Percentiles rank a stretch among this genome's conserved stretches.
These are phyloP conservation scores for Fusarium annulatum DNA, from an alignment of 2,329 filamentous ascomycete species.

Conservation along the genomic window DNA sequence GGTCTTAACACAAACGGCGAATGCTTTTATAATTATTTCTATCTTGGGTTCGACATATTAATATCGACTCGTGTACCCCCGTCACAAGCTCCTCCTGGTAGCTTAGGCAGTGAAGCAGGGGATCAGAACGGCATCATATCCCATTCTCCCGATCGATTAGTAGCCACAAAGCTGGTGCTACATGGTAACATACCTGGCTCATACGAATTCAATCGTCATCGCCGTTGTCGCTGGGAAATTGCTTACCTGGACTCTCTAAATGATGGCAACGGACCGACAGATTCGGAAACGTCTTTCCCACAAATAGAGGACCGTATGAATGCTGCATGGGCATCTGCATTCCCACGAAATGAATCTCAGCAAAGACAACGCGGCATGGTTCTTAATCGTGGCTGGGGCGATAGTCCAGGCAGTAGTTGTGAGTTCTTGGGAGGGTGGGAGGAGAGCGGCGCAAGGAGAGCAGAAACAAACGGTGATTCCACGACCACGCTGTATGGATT, in stretches of 20 bases:
- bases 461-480: conserved; percentile 66
- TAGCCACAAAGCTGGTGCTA: conserved; percentile 90
- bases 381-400: conserved; percentile 89
- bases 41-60: conserved; percentile 92
- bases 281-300: conserved; percentile 83
- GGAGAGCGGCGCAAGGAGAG: conserved; percentile 70
- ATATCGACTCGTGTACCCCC: conserved; percentile 80
- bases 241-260: conserved; percentile 63
- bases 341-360: conserved; percentile 64
- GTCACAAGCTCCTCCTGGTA: conserved; percentile 68
- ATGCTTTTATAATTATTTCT: conserved; percentile 97
- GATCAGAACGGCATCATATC: conserved; percentile 52
- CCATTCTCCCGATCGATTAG: conserved; percentile 71
- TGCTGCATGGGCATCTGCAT: conserved; percentile 75
- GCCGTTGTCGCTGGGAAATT: conserved; percentile 88
- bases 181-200: conserved; percentile 96
- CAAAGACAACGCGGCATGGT: conserved; percentile 80
- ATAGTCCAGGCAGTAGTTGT: conserved; percentile 89
- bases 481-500: conserved; percentile 92
- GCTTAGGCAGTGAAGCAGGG: conserved; percentile 34
- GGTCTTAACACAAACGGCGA: conserved; percentile 71
- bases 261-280: conserved; percentile 60
- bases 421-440: conserved; percentile 90
- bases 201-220: conserved; percentile 95
- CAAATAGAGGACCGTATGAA: conserved; percentile 76